These are phyloP conservation scores for Fusarium graminum DNA, from an alignment of 2,329 filamentous ascomycete genomes.

Conservation along the genomic window DNA sequence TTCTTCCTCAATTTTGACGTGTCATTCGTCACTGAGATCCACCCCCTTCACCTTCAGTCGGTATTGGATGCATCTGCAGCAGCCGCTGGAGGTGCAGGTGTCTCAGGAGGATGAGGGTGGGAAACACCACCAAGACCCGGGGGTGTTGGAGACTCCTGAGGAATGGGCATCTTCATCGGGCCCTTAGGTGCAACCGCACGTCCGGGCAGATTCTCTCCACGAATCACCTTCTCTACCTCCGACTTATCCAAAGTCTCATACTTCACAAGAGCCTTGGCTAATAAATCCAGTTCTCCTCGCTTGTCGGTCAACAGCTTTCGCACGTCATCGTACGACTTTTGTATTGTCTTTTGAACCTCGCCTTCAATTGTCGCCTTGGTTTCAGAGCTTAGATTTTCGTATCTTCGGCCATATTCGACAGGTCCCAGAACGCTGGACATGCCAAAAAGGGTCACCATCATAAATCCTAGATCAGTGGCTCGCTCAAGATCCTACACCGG, in stretches of 20 bases:
- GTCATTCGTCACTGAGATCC: slow-evolving; percentile 1
- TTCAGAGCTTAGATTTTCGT: slow-evolving; percentile 83
- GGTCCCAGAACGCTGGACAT: slow-evolving; percentile 92
- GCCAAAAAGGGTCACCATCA: slow-evolving; percentile 88
- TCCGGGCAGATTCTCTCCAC: slow-evolving; percentile 82
- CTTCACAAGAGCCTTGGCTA: slow-evolving; percentile 90
- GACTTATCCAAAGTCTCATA: slow-evolving; percentile 92
- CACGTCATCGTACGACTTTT: slow-evolving; percentile 83
- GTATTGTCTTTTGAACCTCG: slow-evolving; percentile 87
- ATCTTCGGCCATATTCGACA: slow-evolving; percentile 86
- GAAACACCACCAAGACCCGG: slow-evolving; percentile 54
- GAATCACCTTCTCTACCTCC: slow-evolving; percentile 91
- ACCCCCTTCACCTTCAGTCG: slow-evolving; percentile 42
- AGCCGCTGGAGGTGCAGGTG: slow-evolving; percentile 53
- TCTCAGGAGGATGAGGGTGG: slow-evolving; percentile 53
- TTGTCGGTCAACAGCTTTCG: slow-evolving; percentile 77
- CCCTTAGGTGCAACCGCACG: slow-evolving; percentile 71
- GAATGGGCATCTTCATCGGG: slow-evolving; percentile 57
- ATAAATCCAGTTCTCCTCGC: slow-evolving; percentile 85
- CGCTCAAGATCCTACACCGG: slow-evolving; percentile 78
- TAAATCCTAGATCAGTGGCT: slow-evolving; percentile 85
- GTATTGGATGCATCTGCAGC: slow-evolving; percentile 49
- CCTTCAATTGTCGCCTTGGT: slow-evolving; percentile 89
- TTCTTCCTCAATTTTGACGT: slow-evolving; percentile 13
- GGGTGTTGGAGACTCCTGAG: slow-evolving; percentile 52